Percentiles rank a stretch among this genome's conserved stretches.
Conservation (phyloP, 1,139 yeast genomes). For the Diutina siamensis region DNA sequence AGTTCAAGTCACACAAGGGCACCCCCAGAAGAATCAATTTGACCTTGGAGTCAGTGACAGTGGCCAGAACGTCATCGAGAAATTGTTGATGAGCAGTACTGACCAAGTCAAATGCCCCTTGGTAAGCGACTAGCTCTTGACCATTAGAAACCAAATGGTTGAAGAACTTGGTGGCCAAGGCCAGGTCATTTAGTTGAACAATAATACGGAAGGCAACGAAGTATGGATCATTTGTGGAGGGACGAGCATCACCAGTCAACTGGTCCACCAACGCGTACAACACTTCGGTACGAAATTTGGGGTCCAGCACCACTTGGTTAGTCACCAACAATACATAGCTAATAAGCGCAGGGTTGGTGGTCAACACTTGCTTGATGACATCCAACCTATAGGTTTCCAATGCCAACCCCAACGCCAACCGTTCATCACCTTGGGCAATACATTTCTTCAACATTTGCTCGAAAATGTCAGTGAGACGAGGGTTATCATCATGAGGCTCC, state of each 20-base stretch:
- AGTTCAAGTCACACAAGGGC: constrained; percentile 88
- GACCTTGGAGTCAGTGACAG: constrained; percentile 34
- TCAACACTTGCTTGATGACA: constrained; percentile 45
- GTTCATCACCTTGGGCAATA: constrained; percentile 50
- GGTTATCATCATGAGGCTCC: constrained; percentile 21
- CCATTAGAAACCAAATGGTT: constrained; percentile 38
- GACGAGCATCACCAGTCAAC: constrained; percentile 13
- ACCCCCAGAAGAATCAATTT: constrained; percentile 76
- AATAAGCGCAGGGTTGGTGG: constrained; percentile 25
- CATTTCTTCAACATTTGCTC: constrained; percentile 84
- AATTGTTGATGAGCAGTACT: constrained; percentile 90
- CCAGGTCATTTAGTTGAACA: constrained; percentile 73
- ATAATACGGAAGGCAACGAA: constrained; percentile 72
- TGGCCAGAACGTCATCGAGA: constrained; percentile 46
- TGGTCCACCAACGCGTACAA: constrained; percentile 53
- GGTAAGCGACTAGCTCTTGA: constrained; percentile 57
- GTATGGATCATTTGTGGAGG: constrained; percentile 65
- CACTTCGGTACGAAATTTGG: constrained; percentile 53
- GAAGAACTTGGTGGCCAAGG: constrained; percentile 59
- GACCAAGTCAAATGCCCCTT: constrained; percentile 91
- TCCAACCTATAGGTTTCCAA: constrained; percentile 84
- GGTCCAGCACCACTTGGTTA: constrained; percentile 45
- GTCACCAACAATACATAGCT: constrained; percentile 73
- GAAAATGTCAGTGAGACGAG: constrained; percentile 56
- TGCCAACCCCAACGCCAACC: constrained; percentile 83